Evolutionary conservation across 345 rosid genomes (phyloP).

Genomic region (Eucalyptus grandis): DNA sequence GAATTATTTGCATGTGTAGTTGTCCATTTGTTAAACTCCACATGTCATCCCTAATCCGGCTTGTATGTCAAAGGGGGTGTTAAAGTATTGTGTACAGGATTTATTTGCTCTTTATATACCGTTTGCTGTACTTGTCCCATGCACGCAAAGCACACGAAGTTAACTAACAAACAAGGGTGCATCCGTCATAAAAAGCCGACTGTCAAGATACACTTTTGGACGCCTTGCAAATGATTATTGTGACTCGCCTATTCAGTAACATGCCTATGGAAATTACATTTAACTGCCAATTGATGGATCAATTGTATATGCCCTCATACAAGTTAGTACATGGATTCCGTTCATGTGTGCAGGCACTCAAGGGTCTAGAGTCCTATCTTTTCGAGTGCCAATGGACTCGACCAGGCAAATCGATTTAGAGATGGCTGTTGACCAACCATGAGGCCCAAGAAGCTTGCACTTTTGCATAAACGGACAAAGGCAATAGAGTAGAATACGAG

Average conservation of each 20-base stretch:
- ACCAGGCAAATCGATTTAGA: not conserved
- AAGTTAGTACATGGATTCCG: not conserved
- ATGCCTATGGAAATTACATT: not conserved
- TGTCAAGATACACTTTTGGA: not conserved
- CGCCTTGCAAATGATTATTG: not conserved
- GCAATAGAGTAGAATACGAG: not conserved
- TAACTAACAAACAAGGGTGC: not conserved
- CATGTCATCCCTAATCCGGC: not conserved
- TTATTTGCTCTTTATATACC: not conserved
- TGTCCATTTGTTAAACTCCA: not conserved
- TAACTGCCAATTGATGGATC: not conserved
- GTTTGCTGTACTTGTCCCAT: not conserved
- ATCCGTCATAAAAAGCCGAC: not conserved
- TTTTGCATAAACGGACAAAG: not conserved
- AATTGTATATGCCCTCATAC: not conserved
- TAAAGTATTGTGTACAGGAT: not conserved
- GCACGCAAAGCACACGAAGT: not conserved
- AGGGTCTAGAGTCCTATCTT: not conserved
- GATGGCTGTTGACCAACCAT: not conserved
- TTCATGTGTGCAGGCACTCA: not conserved
- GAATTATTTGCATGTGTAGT: not conserved
- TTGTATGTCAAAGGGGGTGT: not conserved
- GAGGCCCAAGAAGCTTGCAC: not conserved
- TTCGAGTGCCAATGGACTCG: not conserved
- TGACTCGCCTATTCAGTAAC: not conserved